These are phyloP conservation scores for Spathaspora girioi DNA, from an alignment of 805 yeast species.

Conservation along the genomic window DNA sequence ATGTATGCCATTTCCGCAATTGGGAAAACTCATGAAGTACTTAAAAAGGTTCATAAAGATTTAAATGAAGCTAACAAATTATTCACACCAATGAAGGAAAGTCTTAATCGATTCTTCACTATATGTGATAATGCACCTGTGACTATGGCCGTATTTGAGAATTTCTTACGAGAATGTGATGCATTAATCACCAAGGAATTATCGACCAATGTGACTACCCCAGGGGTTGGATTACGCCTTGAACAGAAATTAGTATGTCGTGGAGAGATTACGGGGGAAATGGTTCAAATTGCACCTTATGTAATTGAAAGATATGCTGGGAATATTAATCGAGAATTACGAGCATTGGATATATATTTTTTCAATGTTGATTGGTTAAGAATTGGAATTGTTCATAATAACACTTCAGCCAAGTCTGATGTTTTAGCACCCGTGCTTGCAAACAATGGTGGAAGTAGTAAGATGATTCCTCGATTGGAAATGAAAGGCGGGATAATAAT, in stretches of 20 bases:
- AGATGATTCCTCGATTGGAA: constrained; percentile 18
- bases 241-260: constrained; percentile 62
- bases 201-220: constrained; percentile 14
- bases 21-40: constrained; percentile 55
- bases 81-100: constrained; percentile 49
- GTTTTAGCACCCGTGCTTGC: background rate
- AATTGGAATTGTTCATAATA: constrained; percentile 18
- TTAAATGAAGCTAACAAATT: constrained; percentile 36
- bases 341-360: constrained; percentile 54
- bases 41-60: constrained; percentile 55
- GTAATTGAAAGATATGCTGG: constrained; percentile 47
- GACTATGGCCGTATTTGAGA: constrained; percentile 54
- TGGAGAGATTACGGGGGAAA: constrained; percentile 52
- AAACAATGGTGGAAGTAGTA: background rate
- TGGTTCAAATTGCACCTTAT: constrained; percentile 36
- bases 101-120: constrained; percentile 47
- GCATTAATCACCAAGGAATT: constrained; percentile 27
- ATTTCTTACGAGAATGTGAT: constrained; percentile 59
- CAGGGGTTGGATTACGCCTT: constrained; percentile 38
- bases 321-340: constrained; percentile 40
- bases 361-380: constrained; percentile 67
- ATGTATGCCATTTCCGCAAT: constrained; percentile 65
- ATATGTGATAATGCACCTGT: constrained; percentile 51
- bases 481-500: constrained; percentile 22
- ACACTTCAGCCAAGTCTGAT: background rate